phyloP scores from a whole-genome alignment of 2,329 filamentous ascomycete species.

The Pezicula radicicola region DNA sequence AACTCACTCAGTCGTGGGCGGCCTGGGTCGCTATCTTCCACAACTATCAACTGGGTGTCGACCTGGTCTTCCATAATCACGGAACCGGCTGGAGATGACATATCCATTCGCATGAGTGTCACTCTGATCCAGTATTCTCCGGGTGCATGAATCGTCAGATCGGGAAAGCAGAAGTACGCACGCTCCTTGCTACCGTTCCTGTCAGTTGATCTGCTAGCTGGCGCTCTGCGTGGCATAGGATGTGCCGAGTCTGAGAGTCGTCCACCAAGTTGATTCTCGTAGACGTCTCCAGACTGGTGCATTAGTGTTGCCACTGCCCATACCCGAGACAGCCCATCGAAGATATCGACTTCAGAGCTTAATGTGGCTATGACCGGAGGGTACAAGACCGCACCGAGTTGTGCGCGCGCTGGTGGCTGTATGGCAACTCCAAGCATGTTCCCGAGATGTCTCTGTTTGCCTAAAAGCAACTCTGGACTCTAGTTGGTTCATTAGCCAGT shows the following conservation, averaged over 20 bases:
- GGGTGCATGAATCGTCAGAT: slow-evolving; percentile 23
- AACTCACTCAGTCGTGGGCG: slow-evolving; percentile 22
- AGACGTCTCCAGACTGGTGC: slow-evolving; percentile 20
- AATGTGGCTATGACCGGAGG: slow-evolving; percentile 24
- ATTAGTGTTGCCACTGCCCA: slow-evolving; percentile 26
- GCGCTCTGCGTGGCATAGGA: slow-evolving; percentile 17
- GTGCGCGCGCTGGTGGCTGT: slow-evolving; percentile 21
- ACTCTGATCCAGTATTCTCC: slow-evolving; percentile 25
- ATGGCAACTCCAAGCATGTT: slow-evolving; percentile 22
- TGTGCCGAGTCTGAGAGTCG: slow-evolving; percentile 25
- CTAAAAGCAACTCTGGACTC: slow-evolving; percentile 4
- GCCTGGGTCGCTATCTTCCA: slow-evolving; percentile 16
- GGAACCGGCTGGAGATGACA: slow-evolving; percentile 15
- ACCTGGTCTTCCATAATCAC: slow-evolving; percentile 20
- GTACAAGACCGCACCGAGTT: slow-evolving; percentile 20
- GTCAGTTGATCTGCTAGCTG: slow-evolving; percentile 4
- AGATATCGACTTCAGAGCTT: slow-evolving; percentile 20
- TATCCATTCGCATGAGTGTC: slow-evolving; percentile 26
- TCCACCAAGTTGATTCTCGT: slow-evolving; percentile 22
- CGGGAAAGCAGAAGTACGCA: slow-evolving; percentile 28
- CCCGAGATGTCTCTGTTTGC: slow-evolving; percentile 2
- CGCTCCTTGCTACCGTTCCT: slow-evolving; percentile 13
- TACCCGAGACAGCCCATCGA: slow-evolving; percentile 21
- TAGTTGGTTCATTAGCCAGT: no score
- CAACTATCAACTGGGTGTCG: slow-evolving; percentile 23